Base-by-base conservation (phyloP, 768 basidiomycete species). In the Pleurotus pulmonarius region DNA sequence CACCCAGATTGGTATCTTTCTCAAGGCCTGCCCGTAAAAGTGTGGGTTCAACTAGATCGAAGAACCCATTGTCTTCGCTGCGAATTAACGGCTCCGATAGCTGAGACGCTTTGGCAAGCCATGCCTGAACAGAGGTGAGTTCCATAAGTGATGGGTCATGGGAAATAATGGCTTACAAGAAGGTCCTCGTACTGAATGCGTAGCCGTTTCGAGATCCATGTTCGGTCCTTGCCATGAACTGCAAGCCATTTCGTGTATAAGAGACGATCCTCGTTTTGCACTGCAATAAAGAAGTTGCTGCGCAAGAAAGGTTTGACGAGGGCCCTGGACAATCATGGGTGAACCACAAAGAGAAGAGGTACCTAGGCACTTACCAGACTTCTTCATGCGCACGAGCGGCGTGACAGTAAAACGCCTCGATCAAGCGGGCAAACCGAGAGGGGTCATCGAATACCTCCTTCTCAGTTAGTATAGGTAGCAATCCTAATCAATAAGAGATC, bases 391-490 rank as follows among this genome's bases (percentile, higher is more conserved):
- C 55, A 18, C 13, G 18, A 12, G n/a, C 5, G 7, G 43, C 38
- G 26, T 49, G 34, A 13, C 16, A 15, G 22, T 56, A 59, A 26
- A 55, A 55, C n/a, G 58, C 58, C 46, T 47, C 43, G 16, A 26
- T 18, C 9, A 59, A 38, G 8, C 54, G 39, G 15, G 58, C 44
- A 24, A 59, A 38, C 13, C 54, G 53, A 26, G 55, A 56, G 13
- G 58, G 58, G 34, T 46, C 38, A 45, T 59, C 58, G 15, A 59
- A 59, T 7, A 59, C 45, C 40, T 59, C 58, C 11, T 55, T 49
- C 39, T 59, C 58, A 1, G 53, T 47, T 8, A 56, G 45, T 18
- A 59, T 46, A 12, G 46, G 54, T 5, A 53, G 37, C 9, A 59
- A 18, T 18, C 58, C 58, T 59, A 5, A 46, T 25, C 12, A 12